These are phyloP conservation scores for Fimicolochytrium jonesii DNA, from an alignment of 192 early-diverging fungal species.

Conservation along the genomic window DNA sequence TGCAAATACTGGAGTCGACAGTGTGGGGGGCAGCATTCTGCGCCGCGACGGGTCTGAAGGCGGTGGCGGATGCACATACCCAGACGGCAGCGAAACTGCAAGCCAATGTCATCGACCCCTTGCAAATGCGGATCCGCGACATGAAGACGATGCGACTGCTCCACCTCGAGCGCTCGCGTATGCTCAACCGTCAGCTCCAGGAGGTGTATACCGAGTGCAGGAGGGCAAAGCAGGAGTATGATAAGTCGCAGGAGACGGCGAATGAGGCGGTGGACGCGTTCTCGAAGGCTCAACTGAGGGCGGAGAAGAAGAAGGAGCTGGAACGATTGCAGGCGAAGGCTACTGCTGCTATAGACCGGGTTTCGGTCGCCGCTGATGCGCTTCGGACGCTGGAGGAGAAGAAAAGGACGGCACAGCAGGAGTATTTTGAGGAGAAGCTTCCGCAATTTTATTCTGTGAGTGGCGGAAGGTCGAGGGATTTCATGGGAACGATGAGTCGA, in stretches of 20 bases:
- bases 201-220: slow-evolving; percentile 18
- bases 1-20: too few species aligned
- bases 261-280: slow-evolving; percentile 13
- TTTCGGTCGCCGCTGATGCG: slow-evolving; percentile 3
- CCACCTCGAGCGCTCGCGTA: slow-evolving; percentile 9
- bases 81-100: slow-evolving; percentile 11
- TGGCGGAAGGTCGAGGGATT: too few species aligned
- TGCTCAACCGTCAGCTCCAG: slow-evolving; percentile 13
- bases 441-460: slow-evolving; percentile 6
- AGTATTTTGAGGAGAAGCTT: slow-evolving; percentile 12
- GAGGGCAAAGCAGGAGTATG: slow-evolving; percentile 24
- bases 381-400: slow-evolving; percentile 15
- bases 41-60: slow-evolving; percentile 2
- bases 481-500: too few species aligned
- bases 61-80: slow-evolving; percentile 16
- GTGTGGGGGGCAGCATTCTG: slow-evolving; percentile 15
- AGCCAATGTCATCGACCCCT: slow-evolving; percentile 16
- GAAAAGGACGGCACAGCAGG: slow-evolving; percentile 6
- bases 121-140: slow-evolving; percentile 13
- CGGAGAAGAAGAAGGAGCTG: slow-evolving; percentile 20
- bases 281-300: slow-evolving; percentile 16
- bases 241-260: slow-evolving; percentile 10
- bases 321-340: slow-evolving; percentile 21
- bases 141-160: slow-evolving; percentile 11
- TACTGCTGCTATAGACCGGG: slow-evolving; percentile 9